These are phyloP conservation scores for Berkeleyomyces rouxiae DNA, from an alignment of 2,329 filamentous ascomycete species.

Conservation along the genomic window DNA sequence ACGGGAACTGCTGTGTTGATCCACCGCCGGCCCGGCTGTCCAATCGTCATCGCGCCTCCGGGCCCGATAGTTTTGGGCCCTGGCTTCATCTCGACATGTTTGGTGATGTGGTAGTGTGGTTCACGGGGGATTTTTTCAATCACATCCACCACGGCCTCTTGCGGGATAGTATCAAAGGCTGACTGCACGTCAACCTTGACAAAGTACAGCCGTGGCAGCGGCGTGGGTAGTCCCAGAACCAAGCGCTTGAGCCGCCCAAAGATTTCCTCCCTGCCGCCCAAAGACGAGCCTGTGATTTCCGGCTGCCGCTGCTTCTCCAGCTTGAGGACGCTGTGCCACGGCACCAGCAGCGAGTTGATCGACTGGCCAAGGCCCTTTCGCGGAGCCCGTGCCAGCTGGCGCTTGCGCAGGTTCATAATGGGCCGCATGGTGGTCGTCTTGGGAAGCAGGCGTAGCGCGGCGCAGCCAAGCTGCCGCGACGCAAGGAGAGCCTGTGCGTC, in stretches of 20 bases:
- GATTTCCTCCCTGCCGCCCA: slow-evolving; percentile 71
- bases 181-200: slow-evolving; percentile 83
- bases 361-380: slow-evolving; percentile 26
- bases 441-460: slow-evolving; percentile 64
- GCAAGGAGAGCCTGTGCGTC: slow-evolving; percentile 41
- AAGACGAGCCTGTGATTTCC: slow-evolving; percentile 52
- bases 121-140: slow-evolving; percentile 41
- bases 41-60: slow-evolving; percentile 15
- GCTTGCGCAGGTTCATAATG: slow-evolving; percentile 70
- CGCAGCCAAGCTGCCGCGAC: slow-evolving; percentile 53
- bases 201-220: slow-evolving; percentile 54
- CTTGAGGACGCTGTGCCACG: slow-evolving; percentile 60
- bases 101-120: slow-evolving; percentile 51
- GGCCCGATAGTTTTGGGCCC: slow-evolving; percentile 17
- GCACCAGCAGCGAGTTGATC: slow-evolving; percentile 40
- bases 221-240: slow-evolving; percentile 29
- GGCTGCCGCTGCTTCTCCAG: slow-evolving; percentile 50
- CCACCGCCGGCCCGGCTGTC: slow-evolving; percentile 33
- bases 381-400: slow-evolving; percentile 22
- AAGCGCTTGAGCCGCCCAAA: slow-evolving; percentile 58
- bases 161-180: slow-evolving; percentile 92
- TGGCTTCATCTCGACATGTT: slow-evolving; percentile 55
- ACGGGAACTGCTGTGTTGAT: slow-evolving; percentile 32
- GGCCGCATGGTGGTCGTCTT: slow-evolving; percentile 63
- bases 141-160: slow-evolving; percentile 52